Evolutionary conservation across 129 eudicot species (phyloP).

Genomic region (Artemisia argyi): DNA sequence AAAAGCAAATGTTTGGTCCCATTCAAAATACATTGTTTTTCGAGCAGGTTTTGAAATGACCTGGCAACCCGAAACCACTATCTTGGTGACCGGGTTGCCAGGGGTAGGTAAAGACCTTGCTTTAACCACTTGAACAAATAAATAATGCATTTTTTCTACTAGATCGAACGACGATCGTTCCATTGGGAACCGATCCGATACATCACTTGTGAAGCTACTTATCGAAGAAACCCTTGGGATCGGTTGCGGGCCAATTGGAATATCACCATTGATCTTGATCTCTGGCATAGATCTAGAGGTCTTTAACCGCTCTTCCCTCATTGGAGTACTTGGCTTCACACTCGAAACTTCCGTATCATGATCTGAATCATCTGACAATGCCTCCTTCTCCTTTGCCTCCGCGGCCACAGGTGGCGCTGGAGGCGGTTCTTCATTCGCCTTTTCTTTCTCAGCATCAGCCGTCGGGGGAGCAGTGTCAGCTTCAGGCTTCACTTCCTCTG

Average conservation of each 20-base stretch:
- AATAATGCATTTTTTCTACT: conserved; percentile 91
- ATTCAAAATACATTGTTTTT: conserved; percentile 63
- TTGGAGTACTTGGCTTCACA: conserved; percentile 22
- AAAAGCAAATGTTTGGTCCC: conserved; percentile 98
- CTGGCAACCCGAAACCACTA: conserved; percentile 62
- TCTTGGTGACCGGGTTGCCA: conserved; percentile 72
- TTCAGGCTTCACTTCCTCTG: conserved; percentile 22
- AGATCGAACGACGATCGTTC: conserved; percentile 82
- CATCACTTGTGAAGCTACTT: conserved; percentile 65
- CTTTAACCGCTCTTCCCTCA: conserved; percentile 45
- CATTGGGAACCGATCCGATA: conserved; percentile 50
- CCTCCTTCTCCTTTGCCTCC: conserved; percentile 13
- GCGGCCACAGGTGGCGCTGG: background rate
- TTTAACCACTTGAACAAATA: conserved; percentile 81
- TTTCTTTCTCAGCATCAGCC: conserved; percentile 16
- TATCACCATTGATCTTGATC: conserved; percentile 40
- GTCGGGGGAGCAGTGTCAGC: conserved; percentile 13
- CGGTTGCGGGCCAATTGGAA: conserved; percentile 50
- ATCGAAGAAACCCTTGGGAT: conserved; percentile 68
- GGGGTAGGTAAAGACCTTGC: conserved; percentile 74
- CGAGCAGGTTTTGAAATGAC: conserved; percentile 71
- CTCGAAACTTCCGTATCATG: conserved; percentile 6
- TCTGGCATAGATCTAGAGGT: conserved; percentile 66
- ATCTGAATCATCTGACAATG: conserved; percentile 3
- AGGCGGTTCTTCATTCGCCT: conserved; percentile 21